phyloP scores from a whole-genome alignment of 2,329 filamentous ascomycete genomes.

The Mycosphaerella arachidis region DNA sequence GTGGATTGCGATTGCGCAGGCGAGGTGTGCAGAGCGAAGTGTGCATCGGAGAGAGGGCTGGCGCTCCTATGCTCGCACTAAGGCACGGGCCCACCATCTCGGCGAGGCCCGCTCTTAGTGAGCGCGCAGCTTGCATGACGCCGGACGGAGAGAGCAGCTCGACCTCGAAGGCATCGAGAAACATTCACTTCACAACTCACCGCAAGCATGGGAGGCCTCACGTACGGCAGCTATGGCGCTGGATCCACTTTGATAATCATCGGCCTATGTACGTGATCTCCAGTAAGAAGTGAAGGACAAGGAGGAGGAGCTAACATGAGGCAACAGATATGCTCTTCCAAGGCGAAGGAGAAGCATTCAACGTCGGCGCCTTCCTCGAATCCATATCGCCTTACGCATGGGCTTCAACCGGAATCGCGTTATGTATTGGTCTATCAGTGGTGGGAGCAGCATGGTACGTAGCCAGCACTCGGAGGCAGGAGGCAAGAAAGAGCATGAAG shows the following conservation, averaged over 20 bases:
- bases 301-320: conserved; percentile 24
- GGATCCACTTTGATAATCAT: conserved; percentile 33
- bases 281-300: conserved; percentile 2
- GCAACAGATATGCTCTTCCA: conserved; percentile 93
- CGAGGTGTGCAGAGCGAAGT: conserved; percentile 12
- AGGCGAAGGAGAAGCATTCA: conserved; percentile 91
- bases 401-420: conserved; percentile 82
- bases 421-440: conserved; percentile 94
- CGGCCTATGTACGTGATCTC: conserved; percentile 34
- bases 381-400: conserved; percentile 90
- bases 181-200: conserved; percentile 6
- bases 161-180: conserved; percentile 11
- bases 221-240: conserved; percentile 36
- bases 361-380: conserved; percentile 94
- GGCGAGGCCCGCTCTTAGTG: conserved; percentile 1
- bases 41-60: not conserved
- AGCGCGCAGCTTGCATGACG: conserved; percentile 18
- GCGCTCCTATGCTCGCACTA: not conserved
- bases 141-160: not conserved
- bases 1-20: not conserved
- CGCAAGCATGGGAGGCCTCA: conserved; percentile 31
- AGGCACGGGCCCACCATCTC: not conserved
- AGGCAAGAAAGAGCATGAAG: not conserved
- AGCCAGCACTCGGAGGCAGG: not conserved
- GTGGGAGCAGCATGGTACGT: conserved; percentile 90